phyloP scores from a whole-genome alignment of 2,329 filamentous ascomycete genomes.

The Stachybotrys chartarum region DNA sequence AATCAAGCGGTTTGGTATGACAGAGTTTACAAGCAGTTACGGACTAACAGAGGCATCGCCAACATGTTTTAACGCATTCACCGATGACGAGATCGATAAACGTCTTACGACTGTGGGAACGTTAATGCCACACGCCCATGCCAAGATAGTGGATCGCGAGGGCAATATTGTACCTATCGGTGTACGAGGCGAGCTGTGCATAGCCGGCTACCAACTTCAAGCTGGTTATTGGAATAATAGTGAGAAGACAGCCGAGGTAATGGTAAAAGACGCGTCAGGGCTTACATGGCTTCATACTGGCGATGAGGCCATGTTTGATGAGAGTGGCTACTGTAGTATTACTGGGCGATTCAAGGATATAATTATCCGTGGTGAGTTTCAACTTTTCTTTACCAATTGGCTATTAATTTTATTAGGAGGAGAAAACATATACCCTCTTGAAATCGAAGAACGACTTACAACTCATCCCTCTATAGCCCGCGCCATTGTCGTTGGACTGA shows the following conservation, averaged over 20 bases:
- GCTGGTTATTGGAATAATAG: slow-evolving; percentile 59
- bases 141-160: slow-evolving; percentile 53
- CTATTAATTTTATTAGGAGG: slow-evolving; percentile 68
- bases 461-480: slow-evolving; percentile 60
- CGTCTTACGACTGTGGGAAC: slow-evolving; percentile 56
- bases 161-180: slow-evolving; percentile 46
- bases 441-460: slow-evolving; percentile 74
- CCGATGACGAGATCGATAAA: slow-evolving; percentile 56
- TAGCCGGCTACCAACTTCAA: slow-evolving; percentile 50
- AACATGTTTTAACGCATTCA: slow-evolving; percentile 56
- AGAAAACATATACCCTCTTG: slow-evolving; percentile 81
- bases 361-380: slow-evolving; percentile 53
- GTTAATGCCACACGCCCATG: slow-evolving; percentile 52
- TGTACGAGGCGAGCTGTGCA: slow-evolving; percentile 55
- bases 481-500: slow-evolving; percentile 68
- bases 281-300: slow-evolving; percentile 45
- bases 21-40: slow-evolving; percentile 22
- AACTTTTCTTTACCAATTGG: neutral
- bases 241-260: slow-evolving; percentile 17
- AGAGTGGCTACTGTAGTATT: slow-evolving; percentile 40
- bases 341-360: slow-evolving; percentile 64
- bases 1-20: slow-evolving; percentile 13
- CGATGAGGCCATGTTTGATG: slow-evolving; percentile 44
- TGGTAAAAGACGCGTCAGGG: slow-evolving; percentile 28
- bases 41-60: slow-evolving; percentile 63